phyloP scores from a whole-genome alignment of 1,284 basidiomycete species.

The Veloboletus limbatus region DNA sequence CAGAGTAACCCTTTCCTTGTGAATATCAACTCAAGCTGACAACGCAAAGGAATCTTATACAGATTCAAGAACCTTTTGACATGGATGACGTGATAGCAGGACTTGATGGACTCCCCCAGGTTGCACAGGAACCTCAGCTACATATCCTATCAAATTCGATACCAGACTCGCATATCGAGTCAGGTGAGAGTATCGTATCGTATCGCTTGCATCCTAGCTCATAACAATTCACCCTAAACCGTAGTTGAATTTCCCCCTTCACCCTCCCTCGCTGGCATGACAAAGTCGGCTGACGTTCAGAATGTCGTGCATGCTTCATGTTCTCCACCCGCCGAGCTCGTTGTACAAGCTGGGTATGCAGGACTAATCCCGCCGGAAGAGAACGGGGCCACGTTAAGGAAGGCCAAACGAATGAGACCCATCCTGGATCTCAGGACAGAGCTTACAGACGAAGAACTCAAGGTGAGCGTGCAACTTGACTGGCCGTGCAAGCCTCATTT shows the following conservation, averaged over 20 bases:
- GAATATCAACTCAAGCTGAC: constrained; percentile 13
- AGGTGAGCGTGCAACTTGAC: constrained; percentile 38
- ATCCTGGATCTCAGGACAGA: constrained; percentile 68
- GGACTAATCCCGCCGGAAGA: constrained; percentile 19
- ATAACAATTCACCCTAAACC: background rate
- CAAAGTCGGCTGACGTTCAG: constrained; percentile 13
- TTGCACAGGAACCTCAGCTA: background rate
- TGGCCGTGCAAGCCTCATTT: constrained; percentile 3
- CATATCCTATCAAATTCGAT: background rate
- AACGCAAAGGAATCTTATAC: constrained; percentile 13
- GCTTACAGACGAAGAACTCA: constrained; percentile 74
- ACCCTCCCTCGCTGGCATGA: constrained; percentile 10
- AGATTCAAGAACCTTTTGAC: constrained; percentile 13
- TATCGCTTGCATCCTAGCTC: background rate
- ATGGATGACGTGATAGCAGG: constrained; percentile 12
- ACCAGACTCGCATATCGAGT: background rate
- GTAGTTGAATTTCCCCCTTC: constrained; percentile 18
- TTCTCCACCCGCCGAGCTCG: constrained; percentile 10
- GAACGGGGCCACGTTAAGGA: constrained; percentile 29
- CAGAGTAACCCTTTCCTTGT: constrained; percentile 11
- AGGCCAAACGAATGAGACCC: constrained; percentile 41
- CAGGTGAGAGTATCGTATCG: constrained; percentile 10
- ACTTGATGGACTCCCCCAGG: constrained; percentile 1
- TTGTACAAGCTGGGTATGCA: background rate
- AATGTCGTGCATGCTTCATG: constrained; percentile 27